Percentiles rank a stretch among this genome's conserved stretches.
Conservation (phyloP, 2,329 filamentous ascomycete species). For the Aspergillus tamarii region DNA sequence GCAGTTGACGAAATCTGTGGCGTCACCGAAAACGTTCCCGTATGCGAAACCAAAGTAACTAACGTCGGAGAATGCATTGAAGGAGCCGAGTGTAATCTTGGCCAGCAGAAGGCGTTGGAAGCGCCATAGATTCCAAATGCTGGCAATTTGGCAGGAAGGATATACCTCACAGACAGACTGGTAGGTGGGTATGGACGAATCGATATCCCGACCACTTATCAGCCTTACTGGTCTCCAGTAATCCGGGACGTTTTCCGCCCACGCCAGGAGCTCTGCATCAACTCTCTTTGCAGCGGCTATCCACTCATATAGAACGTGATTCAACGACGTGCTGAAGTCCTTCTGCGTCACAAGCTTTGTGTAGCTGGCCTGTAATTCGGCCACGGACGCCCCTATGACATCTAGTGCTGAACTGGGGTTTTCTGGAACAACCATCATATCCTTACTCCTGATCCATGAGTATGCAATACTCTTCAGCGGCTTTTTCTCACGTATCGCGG, state of each 20-base stretch:
- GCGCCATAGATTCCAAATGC: slow-evolving; percentile 23
- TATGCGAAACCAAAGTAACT: no score
- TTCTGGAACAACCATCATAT: neutral
- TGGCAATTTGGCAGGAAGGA: slow-evolving; percentile 25
- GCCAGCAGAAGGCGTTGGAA: slow-evolving; percentile 12
- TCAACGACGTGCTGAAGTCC: no score
- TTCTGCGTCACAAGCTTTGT: no score
- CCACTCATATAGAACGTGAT: no score
- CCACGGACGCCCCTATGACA: neutral
- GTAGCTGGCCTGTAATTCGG: neutral
- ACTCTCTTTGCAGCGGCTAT: neutral
- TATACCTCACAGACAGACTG: slow-evolving; percentile 25
- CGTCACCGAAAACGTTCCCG: no score
- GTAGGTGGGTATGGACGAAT: slow-evolving; percentile 25
- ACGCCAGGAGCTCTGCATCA: neutral
- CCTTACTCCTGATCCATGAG: neutral
- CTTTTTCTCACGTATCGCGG: neutral
- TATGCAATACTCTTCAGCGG: neutral
- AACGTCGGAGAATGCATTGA: no score
- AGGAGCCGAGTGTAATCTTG: neutral
- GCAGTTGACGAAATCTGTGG: no score
- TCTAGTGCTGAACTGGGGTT: no score
- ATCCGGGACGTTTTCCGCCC: neutral
- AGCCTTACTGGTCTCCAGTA: slow-evolving; percentile 14
- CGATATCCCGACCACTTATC: slow-evolving; percentile 21